Base-by-base conservation (phyloP, 1,284 basidiomycete species). In the Apiotrichum mycotoxinovorans region DNA sequence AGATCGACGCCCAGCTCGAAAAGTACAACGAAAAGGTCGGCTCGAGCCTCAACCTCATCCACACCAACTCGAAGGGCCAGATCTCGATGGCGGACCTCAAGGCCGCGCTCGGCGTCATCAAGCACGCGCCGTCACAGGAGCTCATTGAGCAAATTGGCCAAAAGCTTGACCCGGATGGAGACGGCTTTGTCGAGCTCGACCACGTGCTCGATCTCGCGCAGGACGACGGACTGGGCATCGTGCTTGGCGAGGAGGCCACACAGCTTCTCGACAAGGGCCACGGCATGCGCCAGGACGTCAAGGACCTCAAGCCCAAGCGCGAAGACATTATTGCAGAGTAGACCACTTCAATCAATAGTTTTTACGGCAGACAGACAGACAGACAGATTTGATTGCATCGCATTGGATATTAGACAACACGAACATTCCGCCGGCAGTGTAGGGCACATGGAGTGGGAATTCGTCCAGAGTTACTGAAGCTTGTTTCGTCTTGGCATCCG, bases 151-250 rank as follows among this genome's bases (percentile, higher is more conserved):
- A 84, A 49, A 85, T 98, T 41, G 86, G 95, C 57, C 86, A 93
- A 71, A 98, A 98, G 79, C 80, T 98, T 66, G 96, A 98, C 73
- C 88, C 91, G 5, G 95, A 98, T 78, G 86, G 91, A 77, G 95
- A 98, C 70, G 94, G 95, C 0, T 94, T 87, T 68, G 92, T 98
- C 22, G 75, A 75, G 64, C 69, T 79, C 30, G 75, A 78, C 56
- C 75, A 79, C 60, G 77, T 79, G 11, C 61, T 79, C 51, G 77
- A 75, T 55, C 68, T 79, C 25, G 75, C 76, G 2, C 74, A 77
- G 56, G 77, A 79, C 54, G 65, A 70, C 43, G 77, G 77, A 34
- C 73, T 79, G 37, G 60, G 60, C 33, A 60, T 76, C 27, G 59
- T 76, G 37, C 70, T 76, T 51, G 72, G 75, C 45, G 66, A 69